Base-by-base conservation (phyloP, 148 eudicot genomes). In the Chenopodium album region DNA sequence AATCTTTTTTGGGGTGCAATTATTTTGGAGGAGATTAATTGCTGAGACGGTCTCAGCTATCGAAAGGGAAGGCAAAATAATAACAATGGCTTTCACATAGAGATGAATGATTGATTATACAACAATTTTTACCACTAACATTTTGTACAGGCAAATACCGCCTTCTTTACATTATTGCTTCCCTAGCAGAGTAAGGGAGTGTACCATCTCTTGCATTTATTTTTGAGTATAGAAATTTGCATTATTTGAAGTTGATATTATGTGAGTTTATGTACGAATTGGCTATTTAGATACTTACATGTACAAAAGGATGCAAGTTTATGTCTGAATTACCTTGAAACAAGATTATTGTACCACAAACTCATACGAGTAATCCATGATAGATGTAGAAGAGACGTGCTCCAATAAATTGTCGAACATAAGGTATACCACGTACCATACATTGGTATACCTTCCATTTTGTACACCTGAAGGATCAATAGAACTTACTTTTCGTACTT, bases 141-240 rank as follows among this genome's bases (percentile, higher is more conserved):
- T 66, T 67, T 50, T 76, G 79, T 68, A 81, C 69, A 81, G 67
- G 72, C 75, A 68, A 52, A 76, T 67, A 81, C 67, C 68, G 29
- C 79, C 79, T 76, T 76, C 28, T 17, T 7, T 50, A 44, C 3
- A 12, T 34, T 34, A 9, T 47, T 44, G 44, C 29, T 62, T 68
- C 64, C 78, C 68, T 3, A 48, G 46, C 19, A 47, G 48, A 62
- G n/a, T 68, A 60, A 34, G 73, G 41, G 22, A 60, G 47, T 31
- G 60, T 60, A 60, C 29, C 44, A 44, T 78, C 72, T 78, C 44
- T 65, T 34, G 65, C 13, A 50, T 47, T 74, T 76, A 10, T 56
- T 76, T 3, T 76, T 56, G 79, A 34, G 77, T 75, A 50, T 48
- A 75, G 44, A 60, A 37, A 20, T 31, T 76, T 60, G 54, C 63